Percentiles rank a stretch among this genome's conserved stretches.
Evolutionary conservation across 129 eudicot genomes (phyloP).

Genomic region (Cynara cardunculus): DNA sequence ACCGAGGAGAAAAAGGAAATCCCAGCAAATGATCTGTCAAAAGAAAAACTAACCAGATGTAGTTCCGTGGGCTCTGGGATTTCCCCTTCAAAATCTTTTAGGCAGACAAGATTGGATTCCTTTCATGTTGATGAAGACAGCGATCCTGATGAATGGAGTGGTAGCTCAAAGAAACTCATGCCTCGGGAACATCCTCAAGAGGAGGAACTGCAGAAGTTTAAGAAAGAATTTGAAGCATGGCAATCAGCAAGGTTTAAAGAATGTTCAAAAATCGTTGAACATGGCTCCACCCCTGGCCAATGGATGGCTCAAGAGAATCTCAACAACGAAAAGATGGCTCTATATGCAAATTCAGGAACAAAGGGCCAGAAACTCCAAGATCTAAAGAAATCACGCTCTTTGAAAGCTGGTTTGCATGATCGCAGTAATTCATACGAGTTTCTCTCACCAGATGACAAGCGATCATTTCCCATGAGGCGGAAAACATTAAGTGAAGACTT

Average conservation of each 20-base stretch:
- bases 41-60: constrained; percentile 38
- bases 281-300: constrained; percentile 47
- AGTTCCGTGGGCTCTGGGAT: constrained; percentile 31
- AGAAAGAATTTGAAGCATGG: constrained; percentile 95
- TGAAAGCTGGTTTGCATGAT: constrained; percentile 16
- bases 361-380: constrained; percentile 28
- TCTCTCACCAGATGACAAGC: constrained; percentile 15
- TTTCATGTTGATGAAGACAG: constrained; percentile 31
- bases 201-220: constrained; percentile 89
- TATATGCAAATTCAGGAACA: constrained; percentile 46
- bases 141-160: constrained; percentile 39
- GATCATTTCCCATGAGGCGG: constrained; percentile 30
- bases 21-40: constrained; percentile 13
- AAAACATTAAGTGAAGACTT: constrained; percentile 34
- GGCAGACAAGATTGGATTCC: constrained; percentile 28
- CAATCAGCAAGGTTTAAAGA: constrained; percentile 81
- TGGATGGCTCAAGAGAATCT: constrained; percentile 80
- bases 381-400: constrained; percentile 19
- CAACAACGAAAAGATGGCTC: constrained; percentile 65
- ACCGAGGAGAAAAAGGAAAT: constrained; percentile 28
- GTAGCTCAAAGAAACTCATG: constrained; percentile 34
- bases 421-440: constrained; percentile 12
- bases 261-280: constrained; percentile 66
- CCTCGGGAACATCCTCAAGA: constrained; percentile 97
- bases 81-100: constrained; percentile 36